These are phyloP conservation scores for Lipomyces starkeyi DNA, from an alignment of 805 yeast genomes.

Conservation along the genomic window DNA sequence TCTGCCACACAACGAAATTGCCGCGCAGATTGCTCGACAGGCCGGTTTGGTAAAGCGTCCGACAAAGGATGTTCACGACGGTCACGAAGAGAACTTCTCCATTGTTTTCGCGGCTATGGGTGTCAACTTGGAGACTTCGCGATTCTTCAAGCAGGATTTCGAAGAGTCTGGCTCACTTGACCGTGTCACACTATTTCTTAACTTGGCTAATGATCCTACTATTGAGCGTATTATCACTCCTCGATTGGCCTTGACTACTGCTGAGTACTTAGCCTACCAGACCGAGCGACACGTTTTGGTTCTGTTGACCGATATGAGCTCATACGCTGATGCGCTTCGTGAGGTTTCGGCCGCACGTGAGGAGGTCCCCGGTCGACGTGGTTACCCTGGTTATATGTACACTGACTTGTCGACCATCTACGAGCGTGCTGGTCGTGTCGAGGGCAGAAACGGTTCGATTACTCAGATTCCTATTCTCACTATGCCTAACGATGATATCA, in stretches of 20 bases:
- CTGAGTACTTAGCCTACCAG: conserved; percentile 98
- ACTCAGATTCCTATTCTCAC: conserved; percentile 98
- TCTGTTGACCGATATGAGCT: conserved; percentile 97
- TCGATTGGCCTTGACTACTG: conserved; percentile 97
- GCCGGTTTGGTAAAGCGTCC: conserved; percentile 97
- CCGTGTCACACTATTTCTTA: conserved; percentile 94
- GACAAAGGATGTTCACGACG: conserved; percentile 98
- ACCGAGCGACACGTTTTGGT: conserved; percentile 99
- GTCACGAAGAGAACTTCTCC: conserved; percentile 98
- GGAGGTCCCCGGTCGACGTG: conserved; percentile 99
- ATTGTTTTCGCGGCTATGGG: conserved; percentile 99
- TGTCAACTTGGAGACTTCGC: conserved; percentile 96
- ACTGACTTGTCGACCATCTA: conserved; percentile 98
- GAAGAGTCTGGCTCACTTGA: conserved; percentile 99
- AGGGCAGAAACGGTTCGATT: conserved; percentile 99
- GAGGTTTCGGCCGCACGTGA: conserved; percentile 99
- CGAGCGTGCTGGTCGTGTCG: conserved; percentile 99
- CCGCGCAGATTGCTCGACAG: conserved; percentile 99
- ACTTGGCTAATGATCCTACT: conserved; percentile 98
- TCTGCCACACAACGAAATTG: conserved; percentile 98
- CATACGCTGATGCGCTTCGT: conserved; percentile 99
- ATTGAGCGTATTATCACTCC: conserved; percentile 99
- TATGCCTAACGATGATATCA: conserved; percentile 99
- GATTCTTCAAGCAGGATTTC: conserved; percentile 98
- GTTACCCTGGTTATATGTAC: conserved; percentile 99